Percentiles rank a stretch among this genome's conserved stretches.
Conservation (phyloP, 148 eudicot genomes). For the Persicaria tinctoria region DNA sequence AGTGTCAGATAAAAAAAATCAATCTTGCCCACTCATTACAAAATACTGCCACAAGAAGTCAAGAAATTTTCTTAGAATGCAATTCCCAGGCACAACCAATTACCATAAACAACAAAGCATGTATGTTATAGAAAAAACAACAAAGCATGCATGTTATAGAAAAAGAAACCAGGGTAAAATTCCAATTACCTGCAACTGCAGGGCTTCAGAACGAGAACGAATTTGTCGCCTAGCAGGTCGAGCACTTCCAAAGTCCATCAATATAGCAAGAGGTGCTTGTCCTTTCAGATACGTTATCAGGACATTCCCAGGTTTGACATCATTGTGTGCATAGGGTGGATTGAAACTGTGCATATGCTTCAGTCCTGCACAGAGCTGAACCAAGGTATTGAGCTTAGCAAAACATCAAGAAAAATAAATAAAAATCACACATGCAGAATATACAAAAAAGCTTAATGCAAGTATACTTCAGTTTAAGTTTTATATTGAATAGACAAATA, state of each 20-base stretch:
- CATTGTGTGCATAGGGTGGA: conserved; percentile 95
- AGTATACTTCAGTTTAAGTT: neutral
- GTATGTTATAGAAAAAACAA: neutral
- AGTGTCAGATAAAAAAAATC: neutral
- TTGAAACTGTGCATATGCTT: conserved; percentile 89
- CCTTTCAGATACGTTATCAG: conserved; percentile 70
- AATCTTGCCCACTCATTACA: neutral
- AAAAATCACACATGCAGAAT: neutral
- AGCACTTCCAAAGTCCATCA: conserved; percentile 98
- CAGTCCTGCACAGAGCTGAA: conserved; percentile 93
- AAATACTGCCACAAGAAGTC: neutral
- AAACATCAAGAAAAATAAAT: neutral
- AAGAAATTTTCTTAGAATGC: neutral
- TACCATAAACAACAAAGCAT: neutral
- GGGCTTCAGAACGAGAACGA: conserved; percentile 83
- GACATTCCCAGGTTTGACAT: conserved; percentile 93
- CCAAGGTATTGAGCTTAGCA: conserved; percentile 5
- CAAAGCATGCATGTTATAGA: neutral
- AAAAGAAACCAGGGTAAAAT: neutral
- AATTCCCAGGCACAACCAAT: neutral
- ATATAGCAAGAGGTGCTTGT: conserved; percentile 56
- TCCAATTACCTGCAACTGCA: conserved; percentile 66
- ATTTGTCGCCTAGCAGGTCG: conserved; percentile 92
- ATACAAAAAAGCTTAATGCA: neutral
- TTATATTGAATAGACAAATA: neutral